Conservation (phyloP, 192 early-diverging fungal species). For the Dispira parvispora region DNA sequence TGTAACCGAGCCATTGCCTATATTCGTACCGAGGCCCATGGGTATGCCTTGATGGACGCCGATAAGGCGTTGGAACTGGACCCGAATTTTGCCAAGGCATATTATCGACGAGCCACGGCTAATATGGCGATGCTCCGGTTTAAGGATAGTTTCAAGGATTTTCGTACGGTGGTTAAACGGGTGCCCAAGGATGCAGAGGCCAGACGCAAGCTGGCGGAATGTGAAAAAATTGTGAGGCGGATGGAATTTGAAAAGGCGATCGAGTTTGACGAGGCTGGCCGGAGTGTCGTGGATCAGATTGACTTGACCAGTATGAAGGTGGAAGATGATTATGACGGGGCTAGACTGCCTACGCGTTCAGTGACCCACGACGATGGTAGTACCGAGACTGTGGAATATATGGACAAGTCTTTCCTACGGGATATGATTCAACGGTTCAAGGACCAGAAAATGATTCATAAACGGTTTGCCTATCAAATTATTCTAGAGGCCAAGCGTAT, state of each 20-base stretch:
- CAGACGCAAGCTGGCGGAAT: constrained; percentile 59
- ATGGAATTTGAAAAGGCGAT: constrained; percentile 92
- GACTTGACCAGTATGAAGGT: constrained; percentile 33
- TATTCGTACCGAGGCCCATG: constrained; percentile 73
- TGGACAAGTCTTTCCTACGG: constrained; percentile 66
- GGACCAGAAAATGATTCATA: constrained; percentile 79
- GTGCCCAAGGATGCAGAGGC: constrained; percentile 70
- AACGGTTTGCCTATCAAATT: constrained; percentile 75
- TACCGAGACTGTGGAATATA: constrained; percentile 37
- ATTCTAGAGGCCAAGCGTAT: constrained; percentile 55
- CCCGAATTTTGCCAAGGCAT: constrained; percentile 74
- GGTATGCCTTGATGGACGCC: constrained; percentile 64
- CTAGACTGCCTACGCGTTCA: constrained; percentile 37
- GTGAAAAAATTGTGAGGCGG: constrained; percentile 77
- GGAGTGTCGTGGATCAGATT: constrained; percentile 28
- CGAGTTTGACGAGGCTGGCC: constrained; percentile 27
- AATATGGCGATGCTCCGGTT: constrained; percentile 74
- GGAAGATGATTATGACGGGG: constrained; percentile 69
- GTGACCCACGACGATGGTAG: constrained; percentile 12
- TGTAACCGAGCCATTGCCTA: constrained; percentile 87
- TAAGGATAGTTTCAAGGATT: constrained; percentile 66
- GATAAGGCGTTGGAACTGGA: constrained; percentile 69
- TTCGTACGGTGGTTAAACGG: constrained; percentile 52
- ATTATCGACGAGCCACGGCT: constrained; percentile 84
- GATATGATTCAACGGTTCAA: constrained; percentile 61